Percentiles rank a stretch among this genome's conserved stretches.
Conservation (phyloP, 106 monocot species). For the Vanilla planifolia region DNA sequence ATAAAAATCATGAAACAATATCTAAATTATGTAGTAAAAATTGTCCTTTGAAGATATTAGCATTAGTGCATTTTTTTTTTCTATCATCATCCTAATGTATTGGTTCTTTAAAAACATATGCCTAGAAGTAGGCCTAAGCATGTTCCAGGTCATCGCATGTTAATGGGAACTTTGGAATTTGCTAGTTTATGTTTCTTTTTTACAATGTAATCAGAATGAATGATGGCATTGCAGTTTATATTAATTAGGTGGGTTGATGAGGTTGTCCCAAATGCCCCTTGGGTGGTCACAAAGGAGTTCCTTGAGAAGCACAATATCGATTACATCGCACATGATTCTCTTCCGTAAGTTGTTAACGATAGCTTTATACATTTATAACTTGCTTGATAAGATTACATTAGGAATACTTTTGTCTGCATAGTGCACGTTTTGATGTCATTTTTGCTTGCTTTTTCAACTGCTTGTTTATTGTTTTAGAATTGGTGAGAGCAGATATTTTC, state of each 20-base stretch:
- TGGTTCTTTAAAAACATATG: no score
- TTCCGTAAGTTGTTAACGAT: constrained; percentile 22
- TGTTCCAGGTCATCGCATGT: no score
- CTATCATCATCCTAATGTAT: no score
- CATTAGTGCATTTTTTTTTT: neutral
- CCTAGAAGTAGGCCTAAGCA: no score
- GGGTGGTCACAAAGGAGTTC: constrained; percentile 57
- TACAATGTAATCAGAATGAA: no score
- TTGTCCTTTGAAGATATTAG: no score
- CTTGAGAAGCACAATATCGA: constrained; percentile 54
- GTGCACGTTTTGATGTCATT: neutral
- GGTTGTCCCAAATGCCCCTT: constrained; percentile 61
- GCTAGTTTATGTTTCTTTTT: no score
- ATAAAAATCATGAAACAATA: neutral
- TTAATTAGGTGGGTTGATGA: constrained; percentile 59
- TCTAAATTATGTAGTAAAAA: no score
- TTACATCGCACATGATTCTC: constrained; percentile 52
- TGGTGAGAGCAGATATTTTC: neutral
- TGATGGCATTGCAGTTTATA: no score
- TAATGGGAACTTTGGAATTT: no score
- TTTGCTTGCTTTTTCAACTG: neutral
- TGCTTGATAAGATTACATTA: neutral
- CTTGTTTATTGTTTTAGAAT: constrained; percentile 8
- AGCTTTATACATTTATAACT: neutral
- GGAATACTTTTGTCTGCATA: neutral